Conservation (phyloP, 2,329 filamentous ascomycete species). For the Claviceps humidiphila region DNA sequence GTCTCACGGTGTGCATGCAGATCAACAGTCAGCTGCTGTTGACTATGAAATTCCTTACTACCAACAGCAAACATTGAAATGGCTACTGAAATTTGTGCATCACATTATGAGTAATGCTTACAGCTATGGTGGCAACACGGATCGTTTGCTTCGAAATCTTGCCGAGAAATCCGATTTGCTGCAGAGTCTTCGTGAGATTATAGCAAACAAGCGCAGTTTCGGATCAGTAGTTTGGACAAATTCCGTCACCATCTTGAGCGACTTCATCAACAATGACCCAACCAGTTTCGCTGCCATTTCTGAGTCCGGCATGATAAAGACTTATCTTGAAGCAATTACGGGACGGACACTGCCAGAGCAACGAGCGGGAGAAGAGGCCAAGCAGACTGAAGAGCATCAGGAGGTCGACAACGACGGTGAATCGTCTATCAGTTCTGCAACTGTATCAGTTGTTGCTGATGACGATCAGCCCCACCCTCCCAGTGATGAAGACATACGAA, state of each 20-base stretch:
- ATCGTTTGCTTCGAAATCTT: slow-evolving; percentile 79
- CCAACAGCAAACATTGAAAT: slow-evolving; percentile 85
- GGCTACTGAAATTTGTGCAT: slow-evolving; percentile 90
- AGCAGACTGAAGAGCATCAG: slow-evolving; percentile 17
- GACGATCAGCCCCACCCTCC: slow-evolving; percentile 39
- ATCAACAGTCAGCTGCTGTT: slow-evolving; percentile 63
- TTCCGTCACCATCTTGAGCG: slow-evolving; percentile 79
- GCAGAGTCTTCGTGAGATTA: slow-evolving; percentile 63
- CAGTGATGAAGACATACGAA: slow-evolving; percentile 33
- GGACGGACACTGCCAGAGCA: slow-evolving; percentile 29
- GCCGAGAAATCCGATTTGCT: slow-evolving; percentile 86
- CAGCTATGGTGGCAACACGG: slow-evolving; percentile 62
- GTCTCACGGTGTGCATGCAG: slow-evolving; percentile 57
- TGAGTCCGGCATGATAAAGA: slow-evolving; percentile 81
- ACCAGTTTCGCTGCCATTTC: slow-evolving; percentile 94
- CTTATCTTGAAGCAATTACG: slow-evolving; percentile 71
- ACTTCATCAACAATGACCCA: slow-evolving; percentile 97
- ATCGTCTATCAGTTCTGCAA: slow-evolving; percentile 26
- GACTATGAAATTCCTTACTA: slow-evolving; percentile 92
- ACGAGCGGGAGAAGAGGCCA: slow-evolving; percentile 16
- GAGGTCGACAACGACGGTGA: slow-evolving; percentile 24
- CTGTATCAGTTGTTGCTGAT: slow-evolving; percentile 21
- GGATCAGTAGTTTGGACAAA: slow-evolving; percentile 95
- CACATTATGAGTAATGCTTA: slow-evolving; percentile 79
- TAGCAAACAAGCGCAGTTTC: slow-evolving; percentile 66